Conservation (phyloP, 176 grass and related monocot genomes). For the Rhynchospora pubera region DNA sequence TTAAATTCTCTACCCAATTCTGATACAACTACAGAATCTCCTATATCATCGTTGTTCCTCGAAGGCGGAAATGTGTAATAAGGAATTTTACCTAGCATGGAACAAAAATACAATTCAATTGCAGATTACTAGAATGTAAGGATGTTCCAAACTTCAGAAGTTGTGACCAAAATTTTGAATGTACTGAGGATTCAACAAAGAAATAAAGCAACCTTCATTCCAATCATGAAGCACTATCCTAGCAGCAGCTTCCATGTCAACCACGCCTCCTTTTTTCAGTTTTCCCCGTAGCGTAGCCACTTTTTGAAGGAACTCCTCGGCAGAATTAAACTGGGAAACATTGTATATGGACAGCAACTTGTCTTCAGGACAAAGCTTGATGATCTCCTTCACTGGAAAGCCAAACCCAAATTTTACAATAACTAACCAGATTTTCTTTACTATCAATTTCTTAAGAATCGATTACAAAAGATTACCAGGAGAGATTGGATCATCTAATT, state of each 20-base stretch:
- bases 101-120: neutral
- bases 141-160: neutral
- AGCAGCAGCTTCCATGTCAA: constrained; percentile 80
- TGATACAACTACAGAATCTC: constrained; percentile 53
- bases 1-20: constrained; percentile 72
- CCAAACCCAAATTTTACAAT: constrained; percentile 16
- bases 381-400: constrained; percentile 83
- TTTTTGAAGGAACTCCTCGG: constrained; percentile 91
- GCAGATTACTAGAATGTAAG: neutral
- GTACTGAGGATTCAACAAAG: neutral
- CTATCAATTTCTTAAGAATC: constrained; percentile 4
- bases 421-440: neutral
- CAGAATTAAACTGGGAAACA: constrained; percentile 62
- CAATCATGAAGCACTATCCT: constrained; percentile 95
- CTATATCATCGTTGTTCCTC: constrained; percentile 36
- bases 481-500: constrained; percentile 77
- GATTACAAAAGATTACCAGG: constrained; percentile 46
- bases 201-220: constrained; percentile 66
- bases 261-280: constrained; percentile 91
- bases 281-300: constrained; percentile 66
- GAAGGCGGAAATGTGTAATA: constrained; percentile 79
- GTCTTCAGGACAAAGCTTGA: constrained; percentile 64
- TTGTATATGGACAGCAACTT: constrained; percentile 80
- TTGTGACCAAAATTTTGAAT: neutral
- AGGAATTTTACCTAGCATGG: constrained; percentile 77